Evolutionary conservation across 306 rosid genomes (phyloP).

Genomic region (Ceratonia siliqua): DNA sequence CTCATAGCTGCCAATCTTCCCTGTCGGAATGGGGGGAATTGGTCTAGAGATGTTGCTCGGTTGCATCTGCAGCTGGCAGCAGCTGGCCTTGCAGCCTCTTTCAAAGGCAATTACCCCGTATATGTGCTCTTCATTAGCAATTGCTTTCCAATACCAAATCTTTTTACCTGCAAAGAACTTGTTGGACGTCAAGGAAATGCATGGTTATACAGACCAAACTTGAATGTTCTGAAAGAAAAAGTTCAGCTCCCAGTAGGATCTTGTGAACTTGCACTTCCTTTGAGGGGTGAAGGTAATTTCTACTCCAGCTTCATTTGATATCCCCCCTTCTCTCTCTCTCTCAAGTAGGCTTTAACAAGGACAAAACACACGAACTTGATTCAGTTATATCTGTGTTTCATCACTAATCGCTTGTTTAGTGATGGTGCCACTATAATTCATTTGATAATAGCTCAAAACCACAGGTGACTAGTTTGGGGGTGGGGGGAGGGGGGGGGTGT

Average conservation of each 20-base stretch:
- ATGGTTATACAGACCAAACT: slow-evolving; percentile 80
- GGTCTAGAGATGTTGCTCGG: slow-evolving; percentile 94
- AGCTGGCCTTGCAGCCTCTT: slow-evolving; percentile 76
- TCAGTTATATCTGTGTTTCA: background rate
- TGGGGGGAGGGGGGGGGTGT: too few relatives aligned
- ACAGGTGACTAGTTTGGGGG: too few relatives aligned
- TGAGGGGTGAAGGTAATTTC: slow-evolving; percentile 71
- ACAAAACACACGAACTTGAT: background rate
- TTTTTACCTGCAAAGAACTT: slow-evolving; percentile 74
- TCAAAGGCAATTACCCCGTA: slow-evolving; percentile 69
- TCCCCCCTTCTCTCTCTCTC: background rate
- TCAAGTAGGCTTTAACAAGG: slow-evolving; percentile 11
- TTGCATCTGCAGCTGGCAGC: slow-evolving; percentile 89
- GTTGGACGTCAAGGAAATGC: slow-evolving; percentile 61
- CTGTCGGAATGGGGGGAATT: slow-evolving; percentile 62
- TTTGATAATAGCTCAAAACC: background rate
- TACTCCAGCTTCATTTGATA: background rate
- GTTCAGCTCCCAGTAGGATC: slow-evolving; percentile 83
- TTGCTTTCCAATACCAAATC: slow-evolving; percentile 80
- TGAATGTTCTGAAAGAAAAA: slow-evolving; percentile 64
- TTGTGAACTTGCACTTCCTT: slow-evolving; percentile 92
- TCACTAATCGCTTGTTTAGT: background rate
- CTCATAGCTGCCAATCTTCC: slow-evolving; percentile 83
- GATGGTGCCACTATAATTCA: background rate
- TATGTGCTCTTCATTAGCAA: slow-evolving; percentile 67